Percentiles rank a stretch among this genome's conserved stretches.
These are phyloP conservation scores for Flaveria linearis DNA, from an alignment of 129 eudicot genomes.

Conservation along the genomic window DNA sequence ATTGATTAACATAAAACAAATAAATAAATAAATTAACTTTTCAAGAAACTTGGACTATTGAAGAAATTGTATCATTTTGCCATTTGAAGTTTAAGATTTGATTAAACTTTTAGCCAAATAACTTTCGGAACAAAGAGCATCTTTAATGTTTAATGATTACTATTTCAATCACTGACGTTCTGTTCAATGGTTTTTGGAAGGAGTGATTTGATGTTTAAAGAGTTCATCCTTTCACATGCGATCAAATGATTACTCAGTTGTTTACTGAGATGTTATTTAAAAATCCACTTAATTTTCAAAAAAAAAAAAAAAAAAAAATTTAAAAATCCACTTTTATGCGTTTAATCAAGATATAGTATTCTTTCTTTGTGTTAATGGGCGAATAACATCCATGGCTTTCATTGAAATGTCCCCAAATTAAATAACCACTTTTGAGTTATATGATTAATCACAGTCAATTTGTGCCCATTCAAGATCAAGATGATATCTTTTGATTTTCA, in stretches of 20 bases:
- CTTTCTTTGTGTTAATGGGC: no score
- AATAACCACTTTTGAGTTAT: background rate
- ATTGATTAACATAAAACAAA: slow-evolving; percentile 11
- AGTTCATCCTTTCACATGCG: no score
- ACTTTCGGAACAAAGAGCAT: background rate
- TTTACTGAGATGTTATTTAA: no score
- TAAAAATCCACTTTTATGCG: no score
- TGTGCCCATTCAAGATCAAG: slow-evolving; percentile 5
- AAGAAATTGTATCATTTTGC: background rate
- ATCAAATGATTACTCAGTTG: no score
- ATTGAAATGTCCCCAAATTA: background rate
- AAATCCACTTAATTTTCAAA: no score
- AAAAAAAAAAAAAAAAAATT: no score
- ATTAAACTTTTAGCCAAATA: background rate
- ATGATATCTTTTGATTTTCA: background rate
- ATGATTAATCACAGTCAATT: background rate
- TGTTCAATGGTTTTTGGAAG: background rate
- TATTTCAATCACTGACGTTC: background rate
- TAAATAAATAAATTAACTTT: background rate
- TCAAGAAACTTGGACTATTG: slow-evolving; percentile 16
- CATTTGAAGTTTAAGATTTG: slow-evolving; percentile 5
- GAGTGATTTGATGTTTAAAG: background rate
- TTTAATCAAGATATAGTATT: no score
- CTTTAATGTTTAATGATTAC: background rate
- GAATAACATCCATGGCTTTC: no score